Evolutionary conservation across 208 protist species (phyloP).

Genomic region (Leishmania turanica): DNA sequence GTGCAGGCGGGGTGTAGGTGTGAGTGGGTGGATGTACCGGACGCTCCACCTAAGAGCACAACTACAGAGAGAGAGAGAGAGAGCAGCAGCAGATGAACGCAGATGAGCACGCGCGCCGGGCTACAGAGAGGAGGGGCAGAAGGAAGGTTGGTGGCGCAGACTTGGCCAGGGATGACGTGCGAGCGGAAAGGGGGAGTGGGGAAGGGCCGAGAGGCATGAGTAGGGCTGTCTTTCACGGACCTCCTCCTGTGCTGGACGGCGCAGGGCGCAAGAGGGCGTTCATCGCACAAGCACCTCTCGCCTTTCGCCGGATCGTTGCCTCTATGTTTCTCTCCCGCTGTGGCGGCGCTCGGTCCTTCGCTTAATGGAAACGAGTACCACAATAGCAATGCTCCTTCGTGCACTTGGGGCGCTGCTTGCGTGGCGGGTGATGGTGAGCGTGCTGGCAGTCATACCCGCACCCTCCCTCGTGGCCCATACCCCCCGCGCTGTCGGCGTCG

Average conservation of each 20-base stretch:
- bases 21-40: too few species aligned
- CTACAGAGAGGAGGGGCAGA: background rate
- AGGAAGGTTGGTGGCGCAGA: background rate
- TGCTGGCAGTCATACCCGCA: constrained; percentile 10
- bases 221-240: background rate
- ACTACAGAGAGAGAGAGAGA: constrained; percentile 3
- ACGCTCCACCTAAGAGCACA: too few species aligned
- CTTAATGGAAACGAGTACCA: constrained; percentile 69
- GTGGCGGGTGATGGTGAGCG: background rate
- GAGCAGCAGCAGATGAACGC: background rate
- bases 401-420: constrained; percentile 38
- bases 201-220: background rate
- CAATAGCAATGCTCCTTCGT: constrained; percentile 80
- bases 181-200: background rate
- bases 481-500: background rate
- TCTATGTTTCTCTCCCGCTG: background rate
- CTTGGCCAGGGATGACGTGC: background rate
- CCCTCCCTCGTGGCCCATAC: constrained; percentile 8
- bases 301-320: background rate
- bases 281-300: background rate
- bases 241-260: background rate
- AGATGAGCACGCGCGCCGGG: background rate
- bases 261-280: background rate
- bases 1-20: too few species aligned
- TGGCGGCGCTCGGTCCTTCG: background rate